Conservation (phyloP, 1,284 basidiomycete genomes). For the Phaffia rhodozyma region DNA sequence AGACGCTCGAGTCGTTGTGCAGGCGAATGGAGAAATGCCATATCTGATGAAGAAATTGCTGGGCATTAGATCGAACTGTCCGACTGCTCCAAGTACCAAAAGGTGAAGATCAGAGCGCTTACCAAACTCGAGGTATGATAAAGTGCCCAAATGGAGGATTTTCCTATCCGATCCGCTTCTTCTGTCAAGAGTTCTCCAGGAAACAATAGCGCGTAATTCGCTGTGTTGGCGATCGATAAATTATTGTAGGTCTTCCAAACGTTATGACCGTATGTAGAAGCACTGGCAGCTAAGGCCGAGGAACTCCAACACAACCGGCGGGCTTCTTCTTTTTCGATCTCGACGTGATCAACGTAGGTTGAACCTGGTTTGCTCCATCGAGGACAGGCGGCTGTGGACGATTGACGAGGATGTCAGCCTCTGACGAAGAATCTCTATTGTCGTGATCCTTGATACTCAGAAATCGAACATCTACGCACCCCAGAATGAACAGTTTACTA, state of each 20-base stretch:
- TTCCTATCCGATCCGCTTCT: not conserved
- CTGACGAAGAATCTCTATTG: not conserved
- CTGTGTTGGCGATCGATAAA: constrained; percentile 4
- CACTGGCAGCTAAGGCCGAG: constrained; percentile 15
- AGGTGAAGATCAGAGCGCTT: no score
- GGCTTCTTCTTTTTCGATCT: constrained; percentile 14
- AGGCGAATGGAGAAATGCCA: constrained; percentile 9
- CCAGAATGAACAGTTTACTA: constrained; percentile 13
- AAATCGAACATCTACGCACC: not conserved
- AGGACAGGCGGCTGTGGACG: constrained; percentile 7
- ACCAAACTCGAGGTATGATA: not conserved
- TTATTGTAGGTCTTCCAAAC: not conserved
- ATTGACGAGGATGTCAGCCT: not conserved
- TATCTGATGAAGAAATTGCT: no score
- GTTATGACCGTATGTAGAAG: constrained; percentile 9
- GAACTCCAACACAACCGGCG: constrained; percentile 4
- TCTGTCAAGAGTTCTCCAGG: constrained; percentile 8
- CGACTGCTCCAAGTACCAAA: no score
- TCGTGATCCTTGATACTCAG: not conserved
- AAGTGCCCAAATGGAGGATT: constrained; percentile 1
- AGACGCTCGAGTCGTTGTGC: not conserved
- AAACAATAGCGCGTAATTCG: constrained; percentile 7
- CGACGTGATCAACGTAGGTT: not conserved
- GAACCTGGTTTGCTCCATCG: constrained; percentile 6
- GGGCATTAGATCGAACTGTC: no score